Percentiles rank a stretch among this genome's conserved stretches.
Conservation (phyloP, 2,329 filamentous ascomycete genomes). For the Arthrobotrys sphaeroides region DNA sequence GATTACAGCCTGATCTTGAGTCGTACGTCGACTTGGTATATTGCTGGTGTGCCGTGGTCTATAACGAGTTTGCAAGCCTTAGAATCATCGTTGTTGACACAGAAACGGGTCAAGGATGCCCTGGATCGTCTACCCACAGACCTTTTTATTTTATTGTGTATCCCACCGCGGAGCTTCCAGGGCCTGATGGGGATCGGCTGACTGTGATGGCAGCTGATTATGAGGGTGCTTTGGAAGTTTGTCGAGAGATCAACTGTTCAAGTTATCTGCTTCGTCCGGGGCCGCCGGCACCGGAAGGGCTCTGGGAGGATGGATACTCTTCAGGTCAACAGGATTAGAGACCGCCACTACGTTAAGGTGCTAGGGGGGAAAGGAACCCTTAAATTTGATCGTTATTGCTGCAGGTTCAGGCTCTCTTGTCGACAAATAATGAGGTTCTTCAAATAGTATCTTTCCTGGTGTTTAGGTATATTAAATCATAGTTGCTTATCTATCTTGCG, state of each 20-base stretch:
- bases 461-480: too few species aligned
- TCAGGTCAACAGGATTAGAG: too few species aligned
- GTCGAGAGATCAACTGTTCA: neutral
- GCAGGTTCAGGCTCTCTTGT: too few species aligned
- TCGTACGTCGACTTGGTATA: neutral
- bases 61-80: neutral
- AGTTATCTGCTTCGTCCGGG: neutral
- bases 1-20: neutral
- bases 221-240: neutral
- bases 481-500: too few species aligned
- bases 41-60: neutral
- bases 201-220: neutral
- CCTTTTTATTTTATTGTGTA: neutral
- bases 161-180: neutral
- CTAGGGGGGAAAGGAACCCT: too few species aligned
- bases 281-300: neutral
- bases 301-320: neutral
- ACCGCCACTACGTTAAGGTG: too few species aligned
- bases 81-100: constrained; percentile 14
- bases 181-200: neutral
- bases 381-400: too few species aligned
- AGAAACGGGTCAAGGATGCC: neutral
- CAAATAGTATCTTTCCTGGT: too few species aligned
- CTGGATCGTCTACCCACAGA: neutral
- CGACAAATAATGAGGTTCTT: too few species aligned